Percentiles rank a stretch among this genome's conserved stretches.
These are phyloP conservation scores for Bidens hawaiensis DNA, from an alignment of 140 eudicot genomes.

Conservation along the genomic window DNA sequence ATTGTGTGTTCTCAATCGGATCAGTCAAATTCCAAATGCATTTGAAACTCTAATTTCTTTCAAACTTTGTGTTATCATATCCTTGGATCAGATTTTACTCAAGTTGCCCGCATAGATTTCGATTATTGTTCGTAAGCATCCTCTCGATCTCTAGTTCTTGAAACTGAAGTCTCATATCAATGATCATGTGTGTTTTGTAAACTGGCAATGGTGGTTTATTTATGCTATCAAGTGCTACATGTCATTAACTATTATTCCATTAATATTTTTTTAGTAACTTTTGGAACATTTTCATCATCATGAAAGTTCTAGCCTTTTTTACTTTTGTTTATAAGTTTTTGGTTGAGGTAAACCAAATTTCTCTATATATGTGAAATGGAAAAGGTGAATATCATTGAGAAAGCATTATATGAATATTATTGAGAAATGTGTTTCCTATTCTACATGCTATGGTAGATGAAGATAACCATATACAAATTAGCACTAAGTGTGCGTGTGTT, in stretches of 20 bases:
- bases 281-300: neutral
- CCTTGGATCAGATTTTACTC: no score
- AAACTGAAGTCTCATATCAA: neutral
- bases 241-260: neutral
- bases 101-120: no score
- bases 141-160: neutral
- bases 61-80: no score
- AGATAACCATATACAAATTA: neutral
- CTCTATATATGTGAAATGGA: slow-evolving; percentile 3
- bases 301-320: slow-evolving; percentile 15
- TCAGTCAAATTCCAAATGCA: neutral
- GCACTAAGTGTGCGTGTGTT: neutral
- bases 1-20: slow-evolving; percentile 15
- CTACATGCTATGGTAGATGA: neutral
- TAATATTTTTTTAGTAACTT: neutral
- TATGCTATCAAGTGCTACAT: neutral
- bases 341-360: slow-evolving; percentile 3
- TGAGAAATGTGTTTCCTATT: no score
- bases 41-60: slow-evolving; percentile 10
- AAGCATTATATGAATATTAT: neutral
- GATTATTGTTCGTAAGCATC: no score
- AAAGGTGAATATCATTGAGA: slow-evolving; percentile 7
- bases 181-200: neutral
- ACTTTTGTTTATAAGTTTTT: slow-evolving; percentile 11
- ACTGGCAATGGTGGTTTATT: neutral